These are phyloP conservation scores for Knoxia roxburghii DNA, from an alignment of 257 asterid species.

Conservation along the genomic window DNA sequence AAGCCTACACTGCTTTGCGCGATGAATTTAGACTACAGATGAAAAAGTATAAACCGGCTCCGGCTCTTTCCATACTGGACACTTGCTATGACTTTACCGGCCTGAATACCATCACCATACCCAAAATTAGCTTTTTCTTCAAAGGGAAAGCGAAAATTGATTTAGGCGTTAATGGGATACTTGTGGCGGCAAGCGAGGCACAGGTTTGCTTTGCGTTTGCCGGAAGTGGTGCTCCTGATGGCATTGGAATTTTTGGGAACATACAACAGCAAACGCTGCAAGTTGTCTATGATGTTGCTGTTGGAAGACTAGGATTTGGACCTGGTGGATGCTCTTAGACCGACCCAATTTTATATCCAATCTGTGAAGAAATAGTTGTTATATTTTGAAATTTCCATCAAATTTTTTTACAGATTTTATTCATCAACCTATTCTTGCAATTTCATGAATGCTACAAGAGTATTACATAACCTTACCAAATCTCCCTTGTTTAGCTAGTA, in stretches of 20 bases:
- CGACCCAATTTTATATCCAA: too few species aligned
- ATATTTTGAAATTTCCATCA: too few species aligned
- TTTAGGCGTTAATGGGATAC: slow-evolving; percentile 34
- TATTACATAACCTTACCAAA: too few species aligned
- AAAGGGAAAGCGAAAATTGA: slow-evolving; percentile 39
- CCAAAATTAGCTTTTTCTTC: slow-evolving; percentile 43
- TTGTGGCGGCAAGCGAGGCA: slow-evolving; percentile 9
- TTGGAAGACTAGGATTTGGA: slow-evolving; percentile 56
- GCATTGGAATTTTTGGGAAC: slow-evolving; percentile 48
- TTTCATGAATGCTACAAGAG: too few species aligned
- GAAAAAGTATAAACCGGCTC: slow-evolving; percentile 42
- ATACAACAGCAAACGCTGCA: slow-evolving; percentile 61
- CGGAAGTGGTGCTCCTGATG: slow-evolving; percentile 27
- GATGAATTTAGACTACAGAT: slow-evolving; percentile 39
- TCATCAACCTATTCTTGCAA: too few species aligned
- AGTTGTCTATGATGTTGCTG: slow-evolving; percentile 61
- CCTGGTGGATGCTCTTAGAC: slow-evolving; percentile 43
- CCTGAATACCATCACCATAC: slow-evolving; percentile 25
- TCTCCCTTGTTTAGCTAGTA: too few species aligned
- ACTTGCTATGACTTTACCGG: slow-evolving; percentile 60
- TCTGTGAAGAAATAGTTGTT: too few species aligned
- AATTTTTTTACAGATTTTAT: too few species aligned
- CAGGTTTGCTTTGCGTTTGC: slow-evolving; percentile 61
- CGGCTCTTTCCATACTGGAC: slow-evolving; percentile 47
- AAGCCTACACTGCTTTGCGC: slow-evolving; percentile 40